Conservation (phyloP, 768 basidiomycete species). For the Serendipita vermifera region DNA sequence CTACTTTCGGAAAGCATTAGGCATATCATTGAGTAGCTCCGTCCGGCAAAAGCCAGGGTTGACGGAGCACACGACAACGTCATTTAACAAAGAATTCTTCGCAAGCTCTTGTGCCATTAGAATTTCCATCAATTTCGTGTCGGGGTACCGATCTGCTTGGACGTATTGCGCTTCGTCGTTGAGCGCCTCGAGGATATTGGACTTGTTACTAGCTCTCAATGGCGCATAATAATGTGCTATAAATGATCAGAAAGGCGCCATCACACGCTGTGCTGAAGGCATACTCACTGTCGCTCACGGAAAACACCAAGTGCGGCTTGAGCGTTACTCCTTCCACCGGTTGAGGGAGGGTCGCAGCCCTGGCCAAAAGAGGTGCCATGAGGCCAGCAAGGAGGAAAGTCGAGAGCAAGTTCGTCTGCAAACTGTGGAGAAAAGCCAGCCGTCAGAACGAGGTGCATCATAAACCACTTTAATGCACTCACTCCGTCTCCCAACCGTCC, state of each 20-base stretch:
- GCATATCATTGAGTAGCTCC: neutral
- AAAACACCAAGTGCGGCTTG: neutral
- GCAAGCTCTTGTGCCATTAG: neutral
- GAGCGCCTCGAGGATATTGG: conserved; percentile 9
- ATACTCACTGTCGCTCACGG: neutral
- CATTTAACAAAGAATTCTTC: neutral
- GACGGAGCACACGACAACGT: conserved; percentile 1
- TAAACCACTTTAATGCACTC: neutral
- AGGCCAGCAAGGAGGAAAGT: conserved; percentile 8
- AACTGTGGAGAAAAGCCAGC: neutral
- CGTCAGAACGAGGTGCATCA: neutral
- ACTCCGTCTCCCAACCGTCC: conserved; percentile 13
- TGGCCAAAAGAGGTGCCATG: neutral
- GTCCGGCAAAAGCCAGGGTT: conserved; percentile 10
- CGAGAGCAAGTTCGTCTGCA: conserved; percentile 12
- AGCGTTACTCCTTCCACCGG: neutral
- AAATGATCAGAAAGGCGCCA: no score
- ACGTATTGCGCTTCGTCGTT: neutral
- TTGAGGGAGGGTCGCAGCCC: neutral
- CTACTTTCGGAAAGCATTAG: no score
- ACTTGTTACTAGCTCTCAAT: neutral
- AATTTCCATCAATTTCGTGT: neutral
- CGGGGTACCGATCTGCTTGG: neutral
- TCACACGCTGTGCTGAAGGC: no score
- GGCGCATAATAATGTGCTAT: neutral